These are phyloP conservation scores for Sphenostylis stenocarpa DNA, from an alignment of 306 rosid genomes.

Conservation along the genomic window DNA sequence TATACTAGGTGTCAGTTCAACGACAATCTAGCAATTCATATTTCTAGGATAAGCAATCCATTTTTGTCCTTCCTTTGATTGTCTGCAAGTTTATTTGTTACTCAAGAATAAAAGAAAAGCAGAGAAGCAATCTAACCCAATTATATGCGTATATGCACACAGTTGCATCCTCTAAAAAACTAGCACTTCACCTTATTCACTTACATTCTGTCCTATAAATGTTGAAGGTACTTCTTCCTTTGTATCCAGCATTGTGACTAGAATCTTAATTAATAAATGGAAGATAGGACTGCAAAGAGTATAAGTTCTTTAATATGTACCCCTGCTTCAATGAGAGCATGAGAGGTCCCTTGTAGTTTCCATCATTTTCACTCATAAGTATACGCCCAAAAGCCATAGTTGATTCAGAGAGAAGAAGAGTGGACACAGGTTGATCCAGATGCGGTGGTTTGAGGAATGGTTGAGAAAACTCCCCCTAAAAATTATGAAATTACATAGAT, in stretches of 20 bases:
- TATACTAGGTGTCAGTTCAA: slow-evolving; percentile 22
- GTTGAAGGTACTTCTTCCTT: slow-evolving; percentile 50
- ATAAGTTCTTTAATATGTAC: slow-evolving; percentile 52
- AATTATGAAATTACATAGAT: background rate
- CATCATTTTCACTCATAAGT: slow-evolving; percentile 81
- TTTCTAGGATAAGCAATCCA: background rate
- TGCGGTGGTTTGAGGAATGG: slow-evolving; percentile 99
- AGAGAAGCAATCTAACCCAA: slow-evolving; percentile 33
- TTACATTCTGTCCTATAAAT: slow-evolving; percentile 41
- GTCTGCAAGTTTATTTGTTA: slow-evolving; percentile 15
- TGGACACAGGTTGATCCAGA: slow-evolving; percentile 93
- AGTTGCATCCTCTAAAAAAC: slow-evolving; percentile 40
- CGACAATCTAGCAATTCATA: slow-evolving; percentile 26
- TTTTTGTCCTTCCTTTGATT: too few relatives aligned
- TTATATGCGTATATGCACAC: slow-evolving; percentile 15
- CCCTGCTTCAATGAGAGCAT: slow-evolving; percentile 85
- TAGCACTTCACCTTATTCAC: slow-evolving; percentile 39
- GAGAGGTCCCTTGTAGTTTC: slow-evolving; percentile 96
- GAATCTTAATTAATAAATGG: slow-evolving; percentile 38
- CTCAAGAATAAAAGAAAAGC: slow-evolving; percentile 13
- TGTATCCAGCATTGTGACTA: slow-evolving; percentile 43
- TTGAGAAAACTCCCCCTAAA: slow-evolving; percentile 90
- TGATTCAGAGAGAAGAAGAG: slow-evolving; percentile 87
- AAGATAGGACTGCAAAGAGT: slow-evolving; percentile 35
- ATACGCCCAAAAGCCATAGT: slow-evolving; percentile 92